A percentile compares a stretch with the other conserved stretches of the same genome.
phyloP scores from a whole-genome alignment of 129 eudicot species.

The Lonicera japonica region DNA sequence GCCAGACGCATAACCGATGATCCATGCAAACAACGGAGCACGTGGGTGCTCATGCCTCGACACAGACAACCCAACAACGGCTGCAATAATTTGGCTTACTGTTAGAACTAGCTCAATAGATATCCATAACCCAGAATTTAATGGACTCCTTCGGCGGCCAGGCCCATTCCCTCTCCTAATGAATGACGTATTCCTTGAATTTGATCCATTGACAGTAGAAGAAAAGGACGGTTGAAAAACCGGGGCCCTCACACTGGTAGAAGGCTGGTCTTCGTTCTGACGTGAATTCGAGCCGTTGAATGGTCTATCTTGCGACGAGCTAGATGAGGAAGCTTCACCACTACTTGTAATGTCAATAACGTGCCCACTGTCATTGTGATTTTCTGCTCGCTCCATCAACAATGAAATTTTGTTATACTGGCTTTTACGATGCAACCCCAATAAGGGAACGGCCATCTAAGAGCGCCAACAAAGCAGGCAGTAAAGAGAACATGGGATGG shows the following conservation, averaged over 20 bases:
- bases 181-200: slow-evolving; percentile 61
- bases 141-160: slow-evolving; percentile 77
- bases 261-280: slow-evolving; percentile 38
- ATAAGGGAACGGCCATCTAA: slow-evolving; percentile 63
- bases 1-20: slow-evolving; percentile 92
- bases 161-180: slow-evolving; percentile 59
- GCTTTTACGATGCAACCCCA: slow-evolving; percentile 56
- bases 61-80: slow-evolving; percentile 65
- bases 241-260: slow-evolving; percentile 47
- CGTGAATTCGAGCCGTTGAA: slow-evolving; percentile 35
- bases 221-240: slow-evolving; percentile 44
- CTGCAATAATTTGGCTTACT: slow-evolving; percentile 84
- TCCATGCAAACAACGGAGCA: slow-evolving; percentile 81
- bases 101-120: slow-evolving; percentile 77
- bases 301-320: slow-evolving; percentile 44
- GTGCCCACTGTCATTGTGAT: slow-evolving; percentile 43
- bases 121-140: slow-evolving; percentile 92
- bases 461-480: slow-evolving; percentile 25
- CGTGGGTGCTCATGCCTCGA: slow-evolving; percentile 76
- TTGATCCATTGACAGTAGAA: slow-evolving; percentile 44
- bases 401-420: slow-evolving; percentile 42
- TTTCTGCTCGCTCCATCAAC: slow-evolving; percentile 64
- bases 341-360: slow-evolving; percentile 66
- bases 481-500: slow-evolving; percentile 48
- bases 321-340: slow-evolving; percentile 65